Evolutionary conservation across 2,329 filamentous ascomycete species (phyloP).

Genomic region (Cercospora sesami): DNA sequence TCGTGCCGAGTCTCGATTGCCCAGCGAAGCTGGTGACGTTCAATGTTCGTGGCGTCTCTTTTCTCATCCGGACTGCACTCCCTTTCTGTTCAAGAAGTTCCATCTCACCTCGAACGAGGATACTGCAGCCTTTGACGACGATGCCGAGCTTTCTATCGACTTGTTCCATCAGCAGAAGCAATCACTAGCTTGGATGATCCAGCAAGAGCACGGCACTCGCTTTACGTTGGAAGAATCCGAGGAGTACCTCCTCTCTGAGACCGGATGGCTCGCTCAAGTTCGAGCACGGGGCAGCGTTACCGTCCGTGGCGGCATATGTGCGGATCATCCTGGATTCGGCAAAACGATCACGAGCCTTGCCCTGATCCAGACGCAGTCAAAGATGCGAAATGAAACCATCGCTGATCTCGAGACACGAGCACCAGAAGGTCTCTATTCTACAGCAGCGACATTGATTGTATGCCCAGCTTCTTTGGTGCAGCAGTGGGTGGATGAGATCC

Average conservation of each 20-base stretch:
- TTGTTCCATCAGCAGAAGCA: conserved; percentile 56
- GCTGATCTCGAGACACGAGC: conserved; percentile 11
- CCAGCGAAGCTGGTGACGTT: neutral
- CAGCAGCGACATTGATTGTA: conserved; percentile 61
- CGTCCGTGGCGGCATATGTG: conserved; percentile 61
- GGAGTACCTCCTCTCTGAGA: conserved; percentile 42
- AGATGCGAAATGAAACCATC: conserved; percentile 19
- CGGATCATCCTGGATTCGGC: conserved; percentile 65
- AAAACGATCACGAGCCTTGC: conserved; percentile 64
- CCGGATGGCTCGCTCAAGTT: conserved; percentile 59
- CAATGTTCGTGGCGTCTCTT: conserved; percentile 34
- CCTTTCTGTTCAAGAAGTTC: conserved; percentile 28
- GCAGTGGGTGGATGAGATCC: conserved; percentile 61
- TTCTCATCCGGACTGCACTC: neutral
- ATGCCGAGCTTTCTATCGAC: conserved; percentile 36
- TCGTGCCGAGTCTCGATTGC: conserved; percentile 31
- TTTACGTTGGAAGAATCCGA: conserved; percentile 59
- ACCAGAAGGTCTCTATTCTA: conserved; percentile 42
- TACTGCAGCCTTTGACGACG: neutral
- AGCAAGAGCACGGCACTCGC: conserved; percentile 50
- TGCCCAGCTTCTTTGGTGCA: conserved; percentile 56
- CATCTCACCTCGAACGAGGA: conserved; percentile 20
- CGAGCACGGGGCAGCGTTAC: conserved; percentile 44
- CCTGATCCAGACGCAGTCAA: conserved; percentile 53
- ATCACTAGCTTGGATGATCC: conserved; percentile 61